Evolutionary conservation across 169 alveolate species (phyloP).

Genomic region (Eimeria zaria): DNA sequence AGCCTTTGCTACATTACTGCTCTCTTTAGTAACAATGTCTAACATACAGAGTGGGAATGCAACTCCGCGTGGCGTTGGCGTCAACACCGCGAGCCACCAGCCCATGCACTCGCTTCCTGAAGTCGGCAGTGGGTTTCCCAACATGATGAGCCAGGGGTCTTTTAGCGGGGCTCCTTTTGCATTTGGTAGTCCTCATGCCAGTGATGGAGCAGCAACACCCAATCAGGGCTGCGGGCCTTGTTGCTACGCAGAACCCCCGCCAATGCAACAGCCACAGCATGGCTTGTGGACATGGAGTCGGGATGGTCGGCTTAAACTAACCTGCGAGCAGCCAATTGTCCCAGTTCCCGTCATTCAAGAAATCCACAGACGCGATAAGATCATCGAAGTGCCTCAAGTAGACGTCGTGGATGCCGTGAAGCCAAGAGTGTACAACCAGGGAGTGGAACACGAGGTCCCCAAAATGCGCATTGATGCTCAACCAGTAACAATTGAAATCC

Average conservation of each 20-base stretch:
- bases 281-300: slow-evolving; percentile 90
- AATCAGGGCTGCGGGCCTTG: slow-evolving; percentile 62
- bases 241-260: slow-evolving; percentile 75
- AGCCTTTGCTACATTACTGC: not conserved
- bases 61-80: slow-evolving; percentile 78
- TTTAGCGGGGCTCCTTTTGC: slow-evolving; percentile 39
- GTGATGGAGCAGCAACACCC: slow-evolving; percentile 76
- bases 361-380: slow-evolving; percentile 92
- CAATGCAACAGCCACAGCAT: slow-evolving; percentile 59
- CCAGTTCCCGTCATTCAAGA: slow-evolving; percentile 94
- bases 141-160: slow-evolving; percentile 60
- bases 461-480: slow-evolving; percentile 89
- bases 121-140: slow-evolving; percentile 69
- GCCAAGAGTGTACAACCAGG: slow-evolving; percentile 93
- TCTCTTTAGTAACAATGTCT: slow-evolving; percentile 45
- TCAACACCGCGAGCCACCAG: slow-evolving; percentile 82
- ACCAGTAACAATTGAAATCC: slow-evolving; percentile 89
- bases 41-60: slow-evolving; percentile 56
- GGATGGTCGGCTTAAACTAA: slow-evolving; percentile 89
- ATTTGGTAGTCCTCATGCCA: slow-evolving; percentile 29
- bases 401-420: slow-evolving; percentile 91
- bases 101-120: slow-evolving; percentile 77
- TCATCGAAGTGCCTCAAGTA: slow-evolving; percentile 92
- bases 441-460: slow-evolving; percentile 92
- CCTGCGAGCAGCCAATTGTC: slow-evolving; percentile 91